Evolutionary conservation across 345 rosid genomes (phyloP).

Genomic region (Camelina laxa): DNA sequence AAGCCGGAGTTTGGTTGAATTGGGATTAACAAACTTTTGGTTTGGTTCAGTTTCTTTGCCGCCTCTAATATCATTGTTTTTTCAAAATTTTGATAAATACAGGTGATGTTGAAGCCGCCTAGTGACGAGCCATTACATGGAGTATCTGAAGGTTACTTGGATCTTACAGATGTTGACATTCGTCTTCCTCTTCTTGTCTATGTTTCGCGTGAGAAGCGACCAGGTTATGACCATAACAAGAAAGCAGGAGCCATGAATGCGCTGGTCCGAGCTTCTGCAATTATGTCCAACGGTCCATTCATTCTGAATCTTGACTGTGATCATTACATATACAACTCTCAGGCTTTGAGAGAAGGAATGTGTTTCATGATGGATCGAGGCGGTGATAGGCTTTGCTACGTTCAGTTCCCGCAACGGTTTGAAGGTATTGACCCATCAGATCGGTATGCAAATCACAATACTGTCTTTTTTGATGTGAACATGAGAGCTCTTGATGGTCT

Average conservation of each 20-base stretch:
- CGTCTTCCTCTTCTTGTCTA: slow-evolving; percentile 96
- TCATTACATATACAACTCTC: slow-evolving; percentile 95
- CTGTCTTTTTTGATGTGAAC: slow-evolving; percentile 96
- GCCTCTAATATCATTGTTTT: not conserved
- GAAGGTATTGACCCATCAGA: slow-evolving; percentile 99
- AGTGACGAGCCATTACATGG: slow-evolving; percentile 93
- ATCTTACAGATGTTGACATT: slow-evolving; percentile 87
- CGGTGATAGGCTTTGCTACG: slow-evolving; percentile 91
- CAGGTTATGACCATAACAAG: slow-evolving; percentile 98
- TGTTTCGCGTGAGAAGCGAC: slow-evolving; percentile 97
- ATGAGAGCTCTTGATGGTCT: slow-evolving; percentile 99
- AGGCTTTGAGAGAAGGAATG: slow-evolving; percentile 98
- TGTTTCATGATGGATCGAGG: slow-evolving; percentile 99
- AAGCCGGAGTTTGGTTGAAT: not conserved
- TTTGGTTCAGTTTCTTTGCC: not conserved
- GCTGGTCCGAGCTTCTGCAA: slow-evolving; percentile 94
- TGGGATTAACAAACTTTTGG: not conserved
- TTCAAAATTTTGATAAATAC: slow-evolving; percentile 40
- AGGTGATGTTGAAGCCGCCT: slow-evolving; percentile 99
- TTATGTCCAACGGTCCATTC: slow-evolving; percentile 98
- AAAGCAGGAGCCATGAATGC: slow-evolving; percentile 99
- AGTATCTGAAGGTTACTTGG: slow-evolving; percentile 66
- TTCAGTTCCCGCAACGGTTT: slow-evolving; percentile 97
- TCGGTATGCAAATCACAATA: slow-evolving; percentile 95
- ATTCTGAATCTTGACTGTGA: slow-evolving; percentile 98